These are phyloP conservation scores for Lasiosphaeriaceae sp. DNA, from an alignment of 495 filamentous ascomycete species.

Conservation along the genomic window DNA sequence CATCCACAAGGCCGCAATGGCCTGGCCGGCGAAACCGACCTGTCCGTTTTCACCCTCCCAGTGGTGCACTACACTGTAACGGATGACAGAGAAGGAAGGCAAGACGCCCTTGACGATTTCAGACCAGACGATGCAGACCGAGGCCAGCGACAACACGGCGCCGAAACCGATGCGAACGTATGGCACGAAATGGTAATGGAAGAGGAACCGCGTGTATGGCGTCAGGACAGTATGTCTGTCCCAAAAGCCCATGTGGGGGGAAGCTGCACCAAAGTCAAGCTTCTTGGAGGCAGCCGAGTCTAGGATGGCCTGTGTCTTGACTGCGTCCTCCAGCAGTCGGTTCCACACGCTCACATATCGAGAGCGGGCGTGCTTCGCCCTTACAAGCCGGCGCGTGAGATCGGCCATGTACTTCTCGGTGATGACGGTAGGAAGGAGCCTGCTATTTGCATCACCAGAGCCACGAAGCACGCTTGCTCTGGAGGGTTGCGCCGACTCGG, in stretches of 20 bases:
- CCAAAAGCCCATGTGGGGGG: slow-evolving; percentile 50
- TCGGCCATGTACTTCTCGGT: slow-evolving; percentile 92
- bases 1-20: slow-evolving; percentile 82
- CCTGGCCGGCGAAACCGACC: slow-evolving; percentile 78
- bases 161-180: slow-evolving; percentile 58
- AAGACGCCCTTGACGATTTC: slow-evolving; percentile 77
- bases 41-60: slow-evolving; percentile 59
- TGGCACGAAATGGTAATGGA: slow-evolving; percentile 69
- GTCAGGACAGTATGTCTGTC: slow-evolving; percentile 63
- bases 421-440: slow-evolving; percentile 67
- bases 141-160: slow-evolving; percentile 64
- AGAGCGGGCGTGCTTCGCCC: slow-evolving; percentile 75
- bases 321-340: slow-evolving; percentile 64
- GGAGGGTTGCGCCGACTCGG: slow-evolving; percentile 55
- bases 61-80: slow-evolving; percentile 79
- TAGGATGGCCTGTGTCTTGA: slow-evolving; percentile 73
- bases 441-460: slow-evolving; percentile 37
- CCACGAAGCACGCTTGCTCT: slow-evolving; percentile 34
- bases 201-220: slow-evolving; percentile 77
- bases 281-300: slow-evolving; percentile 78
- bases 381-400: slow-evolving; percentile 71
- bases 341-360: slow-evolving; percentile 87
- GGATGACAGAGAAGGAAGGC: slow-evolving; percentile 75
- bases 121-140: slow-evolving; percentile 82
- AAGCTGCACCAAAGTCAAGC: slow-evolving; percentile 64